Percentiles rank a stretch among this genome's conserved stretches.
These are phyloP conservation scores for Leccinum variabile DNA, from an alignment of 1,284 basidiomycete genomes.

Conservation along the genomic window DNA sequence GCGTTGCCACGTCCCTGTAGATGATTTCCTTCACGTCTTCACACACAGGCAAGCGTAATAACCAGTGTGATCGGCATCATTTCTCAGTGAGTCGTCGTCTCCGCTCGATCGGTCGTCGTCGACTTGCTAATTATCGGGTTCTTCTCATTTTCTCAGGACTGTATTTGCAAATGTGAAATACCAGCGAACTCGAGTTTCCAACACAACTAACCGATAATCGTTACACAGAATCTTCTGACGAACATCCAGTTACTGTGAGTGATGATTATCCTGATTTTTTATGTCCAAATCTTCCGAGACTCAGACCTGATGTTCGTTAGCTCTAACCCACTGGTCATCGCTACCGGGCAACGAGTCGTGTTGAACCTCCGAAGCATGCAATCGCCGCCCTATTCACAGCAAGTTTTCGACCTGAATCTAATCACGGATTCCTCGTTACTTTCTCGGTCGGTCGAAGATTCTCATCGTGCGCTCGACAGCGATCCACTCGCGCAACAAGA, in stretches of 20 bases:
- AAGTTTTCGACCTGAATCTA: background rate
- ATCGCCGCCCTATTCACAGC: background rate
- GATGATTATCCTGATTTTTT: background rate
- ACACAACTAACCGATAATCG: background rate
- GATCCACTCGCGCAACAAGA: background rate
- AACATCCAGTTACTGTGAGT: background rate
- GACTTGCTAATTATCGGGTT: background rate
- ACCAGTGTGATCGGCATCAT: background rate
- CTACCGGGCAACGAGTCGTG: background rate
- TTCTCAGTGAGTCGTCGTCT: background rate
- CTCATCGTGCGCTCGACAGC: background rate
- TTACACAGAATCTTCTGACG: background rate
- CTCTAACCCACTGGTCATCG: background rate
- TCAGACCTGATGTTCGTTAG: background rate
- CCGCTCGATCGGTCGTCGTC: background rate
- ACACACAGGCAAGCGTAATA: background rate
- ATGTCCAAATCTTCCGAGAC: background rate
- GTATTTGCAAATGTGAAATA: background rate
- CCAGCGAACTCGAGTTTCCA: background rate
- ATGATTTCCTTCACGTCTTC: no score
- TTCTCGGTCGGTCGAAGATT: background rate
- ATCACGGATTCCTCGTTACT: background rate
- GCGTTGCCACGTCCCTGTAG: background rate
- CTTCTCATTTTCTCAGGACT: background rate
- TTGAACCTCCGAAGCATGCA: background rate